Evolutionary conservation across 768 basidiomycete species (phyloP).

Genomic region (Cystofilobasidium macerans): DNA sequence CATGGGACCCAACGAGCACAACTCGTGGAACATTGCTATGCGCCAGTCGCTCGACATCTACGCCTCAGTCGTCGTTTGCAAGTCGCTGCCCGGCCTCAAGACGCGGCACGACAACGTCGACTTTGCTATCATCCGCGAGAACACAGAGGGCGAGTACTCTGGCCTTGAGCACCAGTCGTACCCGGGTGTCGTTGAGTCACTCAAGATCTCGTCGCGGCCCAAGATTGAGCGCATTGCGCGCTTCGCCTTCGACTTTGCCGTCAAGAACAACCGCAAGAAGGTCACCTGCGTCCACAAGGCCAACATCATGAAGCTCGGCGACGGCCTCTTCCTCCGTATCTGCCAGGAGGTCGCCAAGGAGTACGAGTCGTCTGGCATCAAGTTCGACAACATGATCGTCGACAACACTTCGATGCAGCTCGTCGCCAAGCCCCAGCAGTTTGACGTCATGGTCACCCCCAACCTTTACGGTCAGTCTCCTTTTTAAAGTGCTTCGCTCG

Average conservation of each 20-base stretch:
- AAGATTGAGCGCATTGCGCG: conserved; percentile 94
- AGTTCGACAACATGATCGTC: conserved; percentile 95
- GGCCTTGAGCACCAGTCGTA: conserved; percentile 95
- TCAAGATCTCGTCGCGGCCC: conserved; percentile 90
- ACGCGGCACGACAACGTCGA: conserved; percentile 94
- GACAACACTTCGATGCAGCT: conserved; percentile 86
- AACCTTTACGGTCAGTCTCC: conserved; percentile 88
- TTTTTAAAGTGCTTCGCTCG: conserved; percentile 53
- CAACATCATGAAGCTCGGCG: conserved; percentile 99
- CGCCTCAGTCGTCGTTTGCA: conserved; percentile 95
- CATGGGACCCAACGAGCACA: conserved; percentile 88
- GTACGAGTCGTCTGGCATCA: conserved; percentile 83
- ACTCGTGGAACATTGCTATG: conserved; percentile 99
- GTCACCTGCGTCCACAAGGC: conserved; percentile 99
- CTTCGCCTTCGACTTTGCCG: conserved; percentile 96
- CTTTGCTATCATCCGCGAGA: conserved; percentile 96
- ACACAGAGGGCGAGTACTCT: conserved; percentile 99
- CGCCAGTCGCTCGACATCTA: conserved; percentile 98
- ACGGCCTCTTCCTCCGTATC: conserved; percentile 96
- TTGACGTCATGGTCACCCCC: conserved; percentile 99
- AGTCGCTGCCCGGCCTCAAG: conserved; percentile 88
- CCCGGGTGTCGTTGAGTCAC: conserved; percentile 93
- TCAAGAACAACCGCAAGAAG: conserved; percentile 99
- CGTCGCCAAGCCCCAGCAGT: conserved; percentile 87
- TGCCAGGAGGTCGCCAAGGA: conserved; percentile 95